Evolutionary conservation across 352 stramenopile species (phyloP).

Genomic region (Phytophthora melonis): DNA sequence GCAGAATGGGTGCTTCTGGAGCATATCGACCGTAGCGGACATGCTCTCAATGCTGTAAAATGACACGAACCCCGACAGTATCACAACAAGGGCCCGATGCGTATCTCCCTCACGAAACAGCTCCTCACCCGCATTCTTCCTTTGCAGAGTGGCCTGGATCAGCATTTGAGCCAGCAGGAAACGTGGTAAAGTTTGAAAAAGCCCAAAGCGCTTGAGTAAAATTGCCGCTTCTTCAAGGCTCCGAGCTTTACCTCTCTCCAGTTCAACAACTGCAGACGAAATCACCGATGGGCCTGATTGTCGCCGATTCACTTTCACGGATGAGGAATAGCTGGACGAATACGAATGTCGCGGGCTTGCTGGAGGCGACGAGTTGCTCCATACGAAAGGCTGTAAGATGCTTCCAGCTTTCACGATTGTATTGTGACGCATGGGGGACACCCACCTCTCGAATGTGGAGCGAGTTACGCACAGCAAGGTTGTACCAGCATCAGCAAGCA

Average conservation of each 20-base stretch:
- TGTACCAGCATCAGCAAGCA: constrained; percentile 49
- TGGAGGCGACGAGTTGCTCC: constrained; percentile 16
- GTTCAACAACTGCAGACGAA: constrained; percentile 7
- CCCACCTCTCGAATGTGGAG: constrained; percentile 55
- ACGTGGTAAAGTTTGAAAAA: constrained; percentile 46
- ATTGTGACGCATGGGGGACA: constrained; percentile 39
- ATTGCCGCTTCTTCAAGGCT: constrained; percentile 39
- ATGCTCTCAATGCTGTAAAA: constrained; percentile 77
- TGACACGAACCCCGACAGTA: constrained; percentile 63
- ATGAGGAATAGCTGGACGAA: constrained; percentile 7
- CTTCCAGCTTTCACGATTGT: constrained; percentile 52
- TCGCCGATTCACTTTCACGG: constrained; percentile 22
- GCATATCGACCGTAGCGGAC: constrained; percentile 65
- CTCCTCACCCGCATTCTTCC: constrained; percentile 57
- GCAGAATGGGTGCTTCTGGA: constrained; percentile 69
- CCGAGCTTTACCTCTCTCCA: neutral
- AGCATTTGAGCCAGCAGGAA: constrained; percentile 59
- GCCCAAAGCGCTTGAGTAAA: constrained; percentile 54
- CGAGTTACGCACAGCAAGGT: constrained; percentile 49
- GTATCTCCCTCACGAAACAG: constrained; percentile 60
- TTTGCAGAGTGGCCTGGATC: constrained; percentile 35
- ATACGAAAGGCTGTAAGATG: constrained; percentile 45
- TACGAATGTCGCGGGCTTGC: constrained; percentile 15
- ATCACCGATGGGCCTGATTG: constrained; percentile 35
- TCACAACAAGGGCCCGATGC: constrained; percentile 44